Conservation (phyloP, 305 asterid genomes). For the Plantago coronopus region DNA sequence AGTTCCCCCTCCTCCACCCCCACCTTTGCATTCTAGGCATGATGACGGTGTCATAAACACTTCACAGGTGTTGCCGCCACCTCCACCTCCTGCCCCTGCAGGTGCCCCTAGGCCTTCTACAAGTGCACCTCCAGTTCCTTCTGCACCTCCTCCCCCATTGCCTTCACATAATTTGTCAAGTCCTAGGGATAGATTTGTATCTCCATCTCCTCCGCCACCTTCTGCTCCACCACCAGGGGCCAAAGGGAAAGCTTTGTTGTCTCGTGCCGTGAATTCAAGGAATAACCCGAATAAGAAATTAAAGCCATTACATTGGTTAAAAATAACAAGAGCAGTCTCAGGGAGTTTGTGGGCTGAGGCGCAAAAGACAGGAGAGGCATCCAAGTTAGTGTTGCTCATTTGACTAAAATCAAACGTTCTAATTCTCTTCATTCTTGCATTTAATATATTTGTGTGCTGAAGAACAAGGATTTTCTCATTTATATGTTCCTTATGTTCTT, state of each 20-base stretch:
- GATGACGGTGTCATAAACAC: conserved; percentile 17
- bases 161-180: conserved; percentile 31
- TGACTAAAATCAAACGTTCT: conserved; percentile 17
- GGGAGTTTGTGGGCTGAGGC: conserved; percentile 99
- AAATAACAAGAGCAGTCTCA: conserved; percentile 84
- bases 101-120: conserved; percentile 19
- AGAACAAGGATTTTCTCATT: too few species aligned
- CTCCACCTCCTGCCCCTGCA: conserved; percentile 42
- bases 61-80: conserved; percentile 37
- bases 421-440: conserved; percentile 10
- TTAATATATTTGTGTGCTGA: conserved; percentile 13
- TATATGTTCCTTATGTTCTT: conserved; percentile 11
- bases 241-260: conserved; percentile 56
- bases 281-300: conserved; percentile 64
- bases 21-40: conserved; percentile 24
- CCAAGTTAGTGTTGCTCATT: conserved; percentile 49
- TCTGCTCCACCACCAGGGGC: conserved; percentile 53
- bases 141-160: conserved; percentile 67
- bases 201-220: conserved; percentile 87
- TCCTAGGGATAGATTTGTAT: conserved; percentile 29
- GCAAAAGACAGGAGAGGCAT: conserved; percentile 78
- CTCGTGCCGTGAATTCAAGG: conserved; percentile 52
- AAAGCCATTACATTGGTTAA: conserved; percentile 92
- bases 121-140: conserved; percentile 33
- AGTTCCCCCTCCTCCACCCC: conserved; percentile 34